A percentile compares a stretch with the other conserved stretches of the same genome.
These are phyloP conservation scores for Solanum chilense DNA, from an alignment of 257 asterid genomes.

Conservation along the genomic window DNA sequence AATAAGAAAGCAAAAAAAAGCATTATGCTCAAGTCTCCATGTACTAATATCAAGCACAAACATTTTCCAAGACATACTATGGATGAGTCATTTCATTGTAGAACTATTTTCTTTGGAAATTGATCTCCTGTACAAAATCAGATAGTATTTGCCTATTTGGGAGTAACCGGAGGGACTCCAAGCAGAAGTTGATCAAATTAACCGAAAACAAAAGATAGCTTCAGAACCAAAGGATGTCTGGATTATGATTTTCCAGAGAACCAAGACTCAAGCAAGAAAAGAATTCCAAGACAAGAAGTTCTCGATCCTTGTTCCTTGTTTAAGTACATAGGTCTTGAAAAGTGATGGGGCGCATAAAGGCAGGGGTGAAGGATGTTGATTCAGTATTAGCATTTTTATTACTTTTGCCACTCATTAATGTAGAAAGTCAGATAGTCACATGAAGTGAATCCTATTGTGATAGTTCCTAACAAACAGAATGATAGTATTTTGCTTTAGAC, in stretches of 20 bases:
- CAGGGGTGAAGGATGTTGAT: background rate
- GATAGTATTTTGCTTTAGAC: background rate
- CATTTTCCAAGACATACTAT: background rate
- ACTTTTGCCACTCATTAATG: background rate
- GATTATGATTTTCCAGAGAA: background rate
- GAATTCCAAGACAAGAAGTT: background rate
- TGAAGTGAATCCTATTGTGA: background rate
- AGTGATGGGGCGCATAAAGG: background rate
- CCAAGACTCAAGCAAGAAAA: background rate
- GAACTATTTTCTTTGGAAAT: background rate
- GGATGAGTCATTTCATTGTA: background rate
- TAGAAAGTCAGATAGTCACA: background rate
- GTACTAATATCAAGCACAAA: background rate
- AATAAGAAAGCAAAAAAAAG: background rate
- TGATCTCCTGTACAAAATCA: background rate
- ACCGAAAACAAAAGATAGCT: background rate
- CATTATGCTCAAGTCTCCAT: background rate
- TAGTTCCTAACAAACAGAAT: background rate
- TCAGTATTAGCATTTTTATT: background rate
- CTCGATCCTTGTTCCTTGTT: background rate
- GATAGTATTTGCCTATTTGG: background rate
- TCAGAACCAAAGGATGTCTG: background rate
- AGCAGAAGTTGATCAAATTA: background rate
- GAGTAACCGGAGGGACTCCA: background rate
- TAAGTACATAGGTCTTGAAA: background rate